Evolutionary conservation across 2,329 filamentous ascomycete genomes (phyloP), one percentile per base, ranked within the genome.

Genomic region (Monosporascus sp.): DNA sequence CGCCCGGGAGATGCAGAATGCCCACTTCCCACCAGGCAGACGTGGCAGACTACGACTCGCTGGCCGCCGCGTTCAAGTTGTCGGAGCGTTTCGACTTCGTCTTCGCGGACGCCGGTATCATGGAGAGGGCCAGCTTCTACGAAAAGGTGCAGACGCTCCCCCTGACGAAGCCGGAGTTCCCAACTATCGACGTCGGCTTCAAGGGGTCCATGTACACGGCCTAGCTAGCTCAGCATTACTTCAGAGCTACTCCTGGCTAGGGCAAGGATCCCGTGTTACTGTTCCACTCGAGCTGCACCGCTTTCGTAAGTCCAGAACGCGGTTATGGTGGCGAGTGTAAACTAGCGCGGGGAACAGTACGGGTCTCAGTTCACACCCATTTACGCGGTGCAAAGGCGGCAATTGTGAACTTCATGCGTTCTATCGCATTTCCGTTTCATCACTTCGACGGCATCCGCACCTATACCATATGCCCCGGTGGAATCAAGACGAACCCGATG

Each of bases 181-280:
- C 61, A n/a, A 62, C 53, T 24, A 56, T 70, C 45, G 63, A 68
- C 48, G 59, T 69, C 50, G 65, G 72, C 54, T 56, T 72, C 17
- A 72, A 71, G 38, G 65, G 68, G 0, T 68, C 71, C 5, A 57
- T 72, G 7, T 68, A 66, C 22, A 71, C 71, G 15, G 65, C 63
- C 6, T 71, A 74, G 53, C 68, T 75, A 4, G 72, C 72, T 3
- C 60, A 69, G 46, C 70, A 75, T 55, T 75, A 75, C 55, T 74
- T 75, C 57, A 62, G 67, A 25, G 52, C 62, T 17, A 65, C 58
- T 37, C 53, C 58, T 15, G 50, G 35, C 17, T 6, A 31, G 27
- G 43, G 35, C 20, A 54, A 57, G 48, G 59, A 61, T 20, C 55
- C 54, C 8, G 54, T 61, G n/a, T 57, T 68, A 15, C 56, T 68